phyloP scores from a whole-genome alignment of 331 rosid genomes.

The Ulmus americana region DNA sequence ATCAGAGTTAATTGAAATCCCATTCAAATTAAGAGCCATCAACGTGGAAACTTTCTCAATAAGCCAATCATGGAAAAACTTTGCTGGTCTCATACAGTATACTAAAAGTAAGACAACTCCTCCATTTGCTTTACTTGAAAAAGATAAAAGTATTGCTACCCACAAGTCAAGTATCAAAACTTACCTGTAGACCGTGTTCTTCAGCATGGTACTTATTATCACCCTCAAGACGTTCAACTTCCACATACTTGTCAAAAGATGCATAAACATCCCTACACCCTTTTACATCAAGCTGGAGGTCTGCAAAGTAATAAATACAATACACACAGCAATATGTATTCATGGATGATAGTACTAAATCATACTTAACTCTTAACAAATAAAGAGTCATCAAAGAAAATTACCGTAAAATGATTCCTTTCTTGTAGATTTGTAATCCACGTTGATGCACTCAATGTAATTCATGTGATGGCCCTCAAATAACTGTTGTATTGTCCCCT shows the following conservation, averaged over 20 bases:
- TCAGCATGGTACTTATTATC: constrained; percentile 86
- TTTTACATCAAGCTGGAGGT: constrained; percentile 85
- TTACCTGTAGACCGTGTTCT: constrained; percentile 69
- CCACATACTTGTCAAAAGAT: constrained; percentile 82
- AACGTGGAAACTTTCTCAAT: neutral
- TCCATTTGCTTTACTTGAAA: neutral
- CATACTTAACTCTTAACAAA: constrained; percentile 13
- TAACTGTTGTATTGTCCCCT: constrained; percentile 95
- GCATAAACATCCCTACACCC: constrained; percentile 83
- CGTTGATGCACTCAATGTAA: constrained; percentile 94
- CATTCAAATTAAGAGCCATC: neutral
- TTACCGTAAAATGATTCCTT: constrained; percentile 97
- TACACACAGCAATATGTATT: neutral
- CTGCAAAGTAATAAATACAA: constrained; percentile 29
- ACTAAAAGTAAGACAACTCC: neutral
- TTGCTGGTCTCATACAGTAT: neutral
- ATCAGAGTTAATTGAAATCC: neutral
- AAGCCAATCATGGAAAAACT: neutral
- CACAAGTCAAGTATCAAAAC: constrained; percentile 16
- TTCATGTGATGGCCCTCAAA: constrained; percentile 99
- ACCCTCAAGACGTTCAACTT: constrained; percentile 79
- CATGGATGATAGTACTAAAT: constrained; percentile 10
- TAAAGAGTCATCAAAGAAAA: neutral
- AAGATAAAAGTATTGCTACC: neutral
- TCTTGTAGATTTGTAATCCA: constrained; percentile 95